phyloP scores from a whole-genome alignment of 2,329 filamentous ascomycete genomes.

The Pseudogymnoascus sp. region DNA sequence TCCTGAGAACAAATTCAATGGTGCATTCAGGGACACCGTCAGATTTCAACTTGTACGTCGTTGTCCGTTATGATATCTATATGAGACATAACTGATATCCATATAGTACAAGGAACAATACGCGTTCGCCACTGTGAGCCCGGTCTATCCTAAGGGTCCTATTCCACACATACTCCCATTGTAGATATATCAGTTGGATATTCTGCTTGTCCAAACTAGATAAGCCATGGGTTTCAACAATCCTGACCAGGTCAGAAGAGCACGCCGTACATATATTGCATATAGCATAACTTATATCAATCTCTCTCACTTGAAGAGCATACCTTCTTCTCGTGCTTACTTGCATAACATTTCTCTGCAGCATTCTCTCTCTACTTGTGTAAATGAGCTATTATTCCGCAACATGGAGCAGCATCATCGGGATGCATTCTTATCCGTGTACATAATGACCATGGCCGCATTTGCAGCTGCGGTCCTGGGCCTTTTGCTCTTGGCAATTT shows the following conservation, averaged over 20 bases:
- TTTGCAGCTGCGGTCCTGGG: too few species aligned
- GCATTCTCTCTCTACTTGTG: neutral
- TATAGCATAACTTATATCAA: neutral
- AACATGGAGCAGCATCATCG: neutral
- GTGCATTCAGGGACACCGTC: constrained; percentile 61
- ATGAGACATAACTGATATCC: neutral
- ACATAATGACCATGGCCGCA: neutral
- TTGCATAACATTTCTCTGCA: neutral
- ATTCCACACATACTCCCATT: neutral
- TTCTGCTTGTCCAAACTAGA: neutral
- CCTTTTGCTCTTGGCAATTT: too few species aligned
- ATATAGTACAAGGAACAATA: neutral
- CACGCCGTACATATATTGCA: neutral
- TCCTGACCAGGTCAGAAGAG: neutral
- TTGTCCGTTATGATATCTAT: neutral
- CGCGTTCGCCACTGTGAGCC: neutral
- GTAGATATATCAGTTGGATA: neutral
- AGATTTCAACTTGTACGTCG: constrained; percentile 39
- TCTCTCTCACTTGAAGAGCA: neutral
- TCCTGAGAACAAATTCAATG: constrained; percentile 29
- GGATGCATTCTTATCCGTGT: neutral
- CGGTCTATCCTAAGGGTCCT: neutral
- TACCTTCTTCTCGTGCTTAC: neutral
- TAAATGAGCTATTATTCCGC: neutral
- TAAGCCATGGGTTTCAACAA: neutral